Conservation (phyloP, 371 early-diverging fungal genomes). For the Mucor piriformis region DNA sequence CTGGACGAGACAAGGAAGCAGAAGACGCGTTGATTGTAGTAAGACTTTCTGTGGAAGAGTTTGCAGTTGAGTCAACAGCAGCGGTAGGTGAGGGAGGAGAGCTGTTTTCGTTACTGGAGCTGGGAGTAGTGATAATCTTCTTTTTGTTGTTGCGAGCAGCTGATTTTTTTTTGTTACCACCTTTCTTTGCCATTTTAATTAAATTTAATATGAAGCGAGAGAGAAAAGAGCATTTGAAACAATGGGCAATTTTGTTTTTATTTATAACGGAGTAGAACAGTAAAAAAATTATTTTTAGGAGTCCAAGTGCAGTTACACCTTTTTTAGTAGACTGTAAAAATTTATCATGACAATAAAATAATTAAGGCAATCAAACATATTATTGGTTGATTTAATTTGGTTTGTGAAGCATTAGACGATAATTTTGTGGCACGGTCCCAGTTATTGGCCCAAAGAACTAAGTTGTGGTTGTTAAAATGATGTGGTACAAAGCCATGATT, state of each 20-base stretch:
- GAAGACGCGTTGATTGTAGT: background rate
- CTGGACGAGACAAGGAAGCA: too few relatives aligned
- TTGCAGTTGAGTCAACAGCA: background rate
- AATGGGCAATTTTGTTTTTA: conserved; percentile 11
- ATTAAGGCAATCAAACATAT: conserved; percentile 1
- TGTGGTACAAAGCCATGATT: background rate
- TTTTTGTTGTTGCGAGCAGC: conserved; percentile 17
- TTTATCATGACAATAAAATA: conserved; percentile 15
- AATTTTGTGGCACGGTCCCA: conserved; percentile 17
- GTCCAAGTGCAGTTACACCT: conserved; percentile 11
- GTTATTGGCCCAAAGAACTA: background rate
- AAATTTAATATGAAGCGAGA: background rate
- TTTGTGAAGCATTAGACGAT: conserved; percentile 4
- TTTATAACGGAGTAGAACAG: conserved; percentile 5
- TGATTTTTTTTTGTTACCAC: conserved; percentile 19
- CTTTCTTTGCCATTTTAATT: conserved; percentile 25
- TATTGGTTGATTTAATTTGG: conserved; percentile 3
- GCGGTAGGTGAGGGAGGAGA: background rate
- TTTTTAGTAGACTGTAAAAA: background rate
- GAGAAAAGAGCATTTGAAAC: conserved; percentile 8
- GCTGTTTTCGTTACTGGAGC: background rate
- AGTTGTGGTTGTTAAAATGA: background rate
- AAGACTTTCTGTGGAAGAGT: too few relatives aligned
- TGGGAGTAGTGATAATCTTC: conserved; percentile 2
- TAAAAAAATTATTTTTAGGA: conserved; percentile 2